phyloP scores from a whole-genome alignment of 2,329 filamentous ascomycete genomes.

The Colletotrichum salicis region DNA sequence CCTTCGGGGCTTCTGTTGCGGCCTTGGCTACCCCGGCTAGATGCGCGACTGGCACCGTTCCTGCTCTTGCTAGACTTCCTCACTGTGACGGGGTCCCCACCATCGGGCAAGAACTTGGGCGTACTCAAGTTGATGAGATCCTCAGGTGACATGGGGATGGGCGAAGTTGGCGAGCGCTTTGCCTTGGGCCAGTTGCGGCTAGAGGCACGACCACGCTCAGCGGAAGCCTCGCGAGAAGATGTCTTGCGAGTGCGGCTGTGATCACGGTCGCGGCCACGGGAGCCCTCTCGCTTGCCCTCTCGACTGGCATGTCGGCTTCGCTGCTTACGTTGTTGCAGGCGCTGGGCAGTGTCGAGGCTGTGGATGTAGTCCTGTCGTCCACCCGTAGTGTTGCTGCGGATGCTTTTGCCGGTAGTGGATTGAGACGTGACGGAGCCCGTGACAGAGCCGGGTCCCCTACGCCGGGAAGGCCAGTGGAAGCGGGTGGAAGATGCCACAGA shows the following conservation, averaged over 20 bases:
- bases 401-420: slow-evolving; percentile 61
- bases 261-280: slow-evolving; percentile 54
- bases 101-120: slow-evolving; percentile 45
- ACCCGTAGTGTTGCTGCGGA: slow-evolving; percentile 60
- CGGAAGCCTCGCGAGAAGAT: slow-evolving; percentile 69
- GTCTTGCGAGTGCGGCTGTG: slow-evolving; percentile 61
- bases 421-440: slow-evolving; percentile 67
- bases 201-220: slow-evolving; percentile 75
- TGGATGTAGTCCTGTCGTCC: slow-evolving; percentile 82
- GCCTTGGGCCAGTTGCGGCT: slow-evolving; percentile 75
- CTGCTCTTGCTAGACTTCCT: slow-evolving; percentile 53
- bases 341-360: slow-evolving; percentile 81
- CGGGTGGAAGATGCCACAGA: slow-evolving; percentile 64
- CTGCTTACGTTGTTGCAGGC: slow-evolving; percentile 63
- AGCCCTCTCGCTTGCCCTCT: slow-evolving; percentile 55
- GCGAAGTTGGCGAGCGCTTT: slow-evolving; percentile 91
- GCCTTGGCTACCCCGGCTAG: slow-evolving; percentile 55
- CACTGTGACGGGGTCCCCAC: slow-evolving; percentile 55
- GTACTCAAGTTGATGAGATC: slow-evolving; percentile 75
- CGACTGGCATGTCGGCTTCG: slow-evolving; percentile 66
- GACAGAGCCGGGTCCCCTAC: slow-evolving; percentile 65
- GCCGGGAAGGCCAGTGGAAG: slow-evolving; percentile 65
- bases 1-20: slow-evolving; percentile 60
- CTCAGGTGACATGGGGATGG: slow-evolving; percentile 93
- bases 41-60: slow-evolving; percentile 56